Base-by-base conservation (phyloP, 2,329 filamentous ascomycete species). In the Parastagonospora nodorum region DNA sequence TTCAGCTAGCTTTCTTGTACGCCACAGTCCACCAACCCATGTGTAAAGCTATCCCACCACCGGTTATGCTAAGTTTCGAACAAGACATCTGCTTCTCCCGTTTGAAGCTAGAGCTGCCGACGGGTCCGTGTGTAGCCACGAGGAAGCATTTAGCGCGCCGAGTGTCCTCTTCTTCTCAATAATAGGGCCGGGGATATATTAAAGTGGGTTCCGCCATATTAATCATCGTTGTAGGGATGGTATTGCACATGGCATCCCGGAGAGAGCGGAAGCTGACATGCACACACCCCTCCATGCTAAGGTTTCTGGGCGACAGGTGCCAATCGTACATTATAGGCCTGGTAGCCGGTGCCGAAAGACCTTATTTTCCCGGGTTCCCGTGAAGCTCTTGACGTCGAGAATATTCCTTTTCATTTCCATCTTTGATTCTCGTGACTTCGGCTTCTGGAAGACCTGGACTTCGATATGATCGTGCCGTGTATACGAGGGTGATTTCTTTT, bases 241-340 rank as follows among this genome's bases (percentile, higher is more conserved):
- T 9, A 28, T 47, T 5, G 42, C 37, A 42, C 48, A 52, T 47
- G 48, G 36, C 41, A 43, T 50, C 42, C 32, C 47, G 45, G n/a
- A 38, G 8, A 16, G 19, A 40, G 42, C 31, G 45, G 11, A 40
- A 31, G 45, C 39, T 48, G 32, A 48, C 38, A 24, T 24, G 19
- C 35, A 31, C 32, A 29, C 29, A 19, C 45, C 45, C 45, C 45
- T 48, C 45, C 42, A 15, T 29, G 29, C 38, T 48, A 39, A 39
- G 45, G 19, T 24, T 24, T 45, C 51, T 48, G 40, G 50, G 45
- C 48, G 43, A 35, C 36, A 39, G 40, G 40, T 40, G 41, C n/a
- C 37, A 41, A 46, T 40, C 41, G 33, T 70, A 69, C 66, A 67
- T 68, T 60, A 66, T 56, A 48, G 51, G 35, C 51, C 39, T 53